Conservation (phyloP, 2,329 filamentous ascomycete species). For the Sphaerostilbella broomeana region DNA sequence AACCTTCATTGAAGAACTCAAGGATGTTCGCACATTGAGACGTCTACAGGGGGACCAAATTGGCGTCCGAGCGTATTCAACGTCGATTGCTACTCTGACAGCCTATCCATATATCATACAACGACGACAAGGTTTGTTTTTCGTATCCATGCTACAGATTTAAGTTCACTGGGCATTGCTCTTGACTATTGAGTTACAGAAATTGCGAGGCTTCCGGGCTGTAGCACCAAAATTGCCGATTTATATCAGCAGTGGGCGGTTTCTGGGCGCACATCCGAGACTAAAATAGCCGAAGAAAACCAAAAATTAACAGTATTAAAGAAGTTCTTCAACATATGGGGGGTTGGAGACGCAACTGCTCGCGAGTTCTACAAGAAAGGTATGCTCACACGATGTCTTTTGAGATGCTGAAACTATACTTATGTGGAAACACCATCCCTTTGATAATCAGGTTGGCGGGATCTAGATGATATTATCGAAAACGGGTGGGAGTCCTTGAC, state of each 20-base stretch:
- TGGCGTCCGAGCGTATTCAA: slow-evolving; percentile 80
- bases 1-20: slow-evolving; percentile 65
- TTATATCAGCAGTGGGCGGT: slow-evolving; percentile 69
- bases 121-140: slow-evolving; percentile 32
- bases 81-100: slow-evolving; percentile 73
- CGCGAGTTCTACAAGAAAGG: slow-evolving; percentile 69
- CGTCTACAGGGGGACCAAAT: slow-evolving; percentile 68
- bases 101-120: slow-evolving; percentile 62
- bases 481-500: slow-evolving; percentile 69
- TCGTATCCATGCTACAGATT: background rate
- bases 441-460: slow-evolving; percentile 55
- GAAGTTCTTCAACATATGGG: slow-evolving; percentile 81
- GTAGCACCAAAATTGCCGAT: slow-evolving; percentile 69
- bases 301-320: slow-evolving; percentile 57
- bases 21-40: slow-evolving; percentile 66
- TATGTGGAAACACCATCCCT: too few species aligned
- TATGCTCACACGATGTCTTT: slow-evolving; percentile 7
- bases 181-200: slow-evolving; percentile 27
- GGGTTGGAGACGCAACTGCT: slow-evolving; percentile 78
- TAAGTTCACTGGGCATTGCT: background rate
- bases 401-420: background rate
- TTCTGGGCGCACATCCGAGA: slow-evolving; percentile 55
- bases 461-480: slow-evolving; percentile 80
- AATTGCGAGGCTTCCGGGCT: slow-evolving; percentile 62
- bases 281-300: slow-evolving; percentile 57